Conservation (phyloP, 2,329 filamentous ascomycete species). For the Fusarium coicis region DNA sequence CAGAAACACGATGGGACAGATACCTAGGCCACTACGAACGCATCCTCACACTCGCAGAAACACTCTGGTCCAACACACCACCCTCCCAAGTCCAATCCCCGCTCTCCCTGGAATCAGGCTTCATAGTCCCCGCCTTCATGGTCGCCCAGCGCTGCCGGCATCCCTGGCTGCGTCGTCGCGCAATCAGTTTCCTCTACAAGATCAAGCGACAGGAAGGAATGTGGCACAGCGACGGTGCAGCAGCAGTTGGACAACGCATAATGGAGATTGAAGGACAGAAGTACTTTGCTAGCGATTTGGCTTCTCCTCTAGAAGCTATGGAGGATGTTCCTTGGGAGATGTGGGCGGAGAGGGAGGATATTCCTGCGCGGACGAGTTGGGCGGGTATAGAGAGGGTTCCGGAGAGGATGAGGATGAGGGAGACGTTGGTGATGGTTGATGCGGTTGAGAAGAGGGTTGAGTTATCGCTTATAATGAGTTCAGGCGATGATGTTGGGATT, state of each 20-base stretch:
- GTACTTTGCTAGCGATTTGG: constrained; percentile 29
- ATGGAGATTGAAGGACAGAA: constrained; percentile 40
- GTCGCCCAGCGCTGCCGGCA: constrained; percentile 46
- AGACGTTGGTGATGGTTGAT: constrained; percentile 41
- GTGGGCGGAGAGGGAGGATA: constrained; percentile 27
- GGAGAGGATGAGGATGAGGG: constrained; percentile 32
- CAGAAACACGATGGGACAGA: constrained; percentile 46
- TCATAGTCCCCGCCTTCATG: constrained; percentile 47
- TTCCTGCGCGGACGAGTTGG: constrained; percentile 33
- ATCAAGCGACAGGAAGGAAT: constrained; percentile 48
- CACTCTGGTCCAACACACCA: constrained; percentile 26
- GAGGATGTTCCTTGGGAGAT: constrained; percentile 38
- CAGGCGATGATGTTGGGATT: constrained; percentile 20
- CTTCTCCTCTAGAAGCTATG: neutral
- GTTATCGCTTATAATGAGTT: constrained; percentile 37
- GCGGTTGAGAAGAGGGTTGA: constrained; percentile 32
- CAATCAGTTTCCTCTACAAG: constrained; percentile 38
- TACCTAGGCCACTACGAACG: constrained; percentile 46
- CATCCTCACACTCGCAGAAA: constrained; percentile 35
- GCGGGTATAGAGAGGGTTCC: constrained; percentile 35
- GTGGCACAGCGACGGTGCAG: constrained; percentile 47
- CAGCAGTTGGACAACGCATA: constrained; percentile 35
- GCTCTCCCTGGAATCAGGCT: constrained; percentile 48
- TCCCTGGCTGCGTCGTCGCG: constrained; percentile 43
- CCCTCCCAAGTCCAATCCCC: constrained; percentile 28